Percentiles rank a stretch among this genome's conserved stretches.
These are phyloP conservation scores for Stemphylium lycopersici DNA, from an alignment of 2,329 filamentous ascomycete species.

Conservation along the genomic window DNA sequence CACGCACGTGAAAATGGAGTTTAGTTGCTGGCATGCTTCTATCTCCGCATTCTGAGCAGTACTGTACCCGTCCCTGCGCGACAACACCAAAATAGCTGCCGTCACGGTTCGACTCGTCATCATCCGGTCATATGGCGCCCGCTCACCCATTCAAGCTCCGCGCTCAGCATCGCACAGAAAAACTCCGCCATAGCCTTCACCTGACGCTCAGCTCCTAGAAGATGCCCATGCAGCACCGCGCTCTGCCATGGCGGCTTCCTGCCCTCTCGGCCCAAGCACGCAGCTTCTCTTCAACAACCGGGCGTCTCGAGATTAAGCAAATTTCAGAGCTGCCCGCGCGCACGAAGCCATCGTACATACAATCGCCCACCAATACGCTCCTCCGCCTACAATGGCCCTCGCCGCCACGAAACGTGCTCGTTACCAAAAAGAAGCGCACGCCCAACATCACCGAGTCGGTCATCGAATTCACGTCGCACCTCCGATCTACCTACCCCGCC, in stretches of 20 bases:
- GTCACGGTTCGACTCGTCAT: slow-evolving; percentile 7
- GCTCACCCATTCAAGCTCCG: slow-evolving; percentile 8
- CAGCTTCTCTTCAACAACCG: slow-evolving; percentile 35
- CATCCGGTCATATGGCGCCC: slow-evolving; percentile 20
- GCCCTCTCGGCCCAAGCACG: slow-evolving; percentile 17
- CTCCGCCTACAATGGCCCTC: slow-evolving; percentile 71
- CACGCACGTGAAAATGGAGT: slow-evolving; percentile 20
- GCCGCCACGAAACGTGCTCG: slow-evolving; percentile 70
- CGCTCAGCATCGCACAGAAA: slow-evolving; percentile 15
- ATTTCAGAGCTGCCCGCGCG: slow-evolving; percentile 45
- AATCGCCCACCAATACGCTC: slow-evolving; percentile 64
- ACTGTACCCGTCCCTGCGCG: not conserved
- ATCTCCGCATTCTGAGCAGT: slow-evolving; percentile 11
- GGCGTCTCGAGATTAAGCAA: slow-evolving; percentile 31
- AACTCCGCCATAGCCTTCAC: slow-evolving; percentile 3
- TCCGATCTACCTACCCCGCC: slow-evolving; percentile 78
- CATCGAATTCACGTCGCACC: slow-evolving; percentile 68
- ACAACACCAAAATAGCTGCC: not conserved
- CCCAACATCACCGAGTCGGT: slow-evolving; percentile 62
- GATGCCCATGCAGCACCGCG: slow-evolving; percentile 29
- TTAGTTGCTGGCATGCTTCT: slow-evolving; percentile 1
- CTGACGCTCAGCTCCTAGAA: slow-evolving; percentile 4
- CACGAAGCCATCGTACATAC: slow-evolving; percentile 51
- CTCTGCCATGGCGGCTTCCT: slow-evolving; percentile 33
- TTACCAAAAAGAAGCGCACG: slow-evolving; percentile 70